Conservation (phyloP, 345 rosid species). For the Hypericum androsaemum region DNA sequence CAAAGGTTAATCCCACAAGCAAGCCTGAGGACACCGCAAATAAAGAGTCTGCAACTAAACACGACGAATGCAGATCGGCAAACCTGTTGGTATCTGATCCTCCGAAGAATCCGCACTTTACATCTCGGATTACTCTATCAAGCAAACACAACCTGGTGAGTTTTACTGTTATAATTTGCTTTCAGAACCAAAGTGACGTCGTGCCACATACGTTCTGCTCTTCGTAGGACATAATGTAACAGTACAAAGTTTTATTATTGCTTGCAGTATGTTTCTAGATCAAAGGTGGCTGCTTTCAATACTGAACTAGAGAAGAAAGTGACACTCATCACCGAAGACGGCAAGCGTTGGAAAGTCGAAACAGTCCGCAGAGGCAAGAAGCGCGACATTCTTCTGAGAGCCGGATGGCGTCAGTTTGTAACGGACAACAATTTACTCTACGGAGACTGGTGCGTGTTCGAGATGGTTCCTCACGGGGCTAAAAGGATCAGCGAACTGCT, state of each 20-base stretch:
- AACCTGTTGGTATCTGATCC: background rate
- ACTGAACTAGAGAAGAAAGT: slow-evolving; percentile 18
- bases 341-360: too few species aligned
- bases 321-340: slow-evolving; percentile 19
- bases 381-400: too few species aligned
- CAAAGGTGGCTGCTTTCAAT: slow-evolving; percentile 16
- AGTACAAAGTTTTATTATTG: background rate
- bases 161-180: background rate
- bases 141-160: slow-evolving; percentile 4
- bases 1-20: slow-evolving; percentile 2
- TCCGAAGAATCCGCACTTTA: slow-evolving; percentile 9
- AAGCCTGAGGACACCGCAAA: background rate
- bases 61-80: background rate
- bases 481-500: too few species aligned
- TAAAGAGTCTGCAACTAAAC: background rate
- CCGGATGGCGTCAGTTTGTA: too few species aligned
- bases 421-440: too few species aligned
- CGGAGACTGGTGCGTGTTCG: too few species aligned
- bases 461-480: too few species aligned
- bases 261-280: slow-evolving; percentile 10
- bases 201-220: background rate
- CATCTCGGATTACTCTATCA: background rate
- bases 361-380: too few species aligned
- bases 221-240: background rate
- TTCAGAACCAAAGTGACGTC: too few species aligned